phyloP scores from a whole-genome alignment of 345 rosid genomes.

The Abelmoschus esculentus region DNA sequence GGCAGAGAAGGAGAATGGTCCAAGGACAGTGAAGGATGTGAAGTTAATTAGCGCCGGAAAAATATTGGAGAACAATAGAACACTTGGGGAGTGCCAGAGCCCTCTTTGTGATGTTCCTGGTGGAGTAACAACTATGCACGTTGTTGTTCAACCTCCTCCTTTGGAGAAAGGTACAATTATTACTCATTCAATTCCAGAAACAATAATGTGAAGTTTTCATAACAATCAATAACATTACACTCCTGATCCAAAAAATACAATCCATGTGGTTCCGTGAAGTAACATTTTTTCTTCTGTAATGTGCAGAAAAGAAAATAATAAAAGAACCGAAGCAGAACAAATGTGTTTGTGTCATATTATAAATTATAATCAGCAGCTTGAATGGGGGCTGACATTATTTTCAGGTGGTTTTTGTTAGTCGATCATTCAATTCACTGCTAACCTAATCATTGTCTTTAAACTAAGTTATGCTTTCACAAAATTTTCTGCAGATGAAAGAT shows the following conservation, averaged over 20 bases:
- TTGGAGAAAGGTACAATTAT: constrained; percentile 52
- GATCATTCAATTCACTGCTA: neutral
- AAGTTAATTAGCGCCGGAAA: constrained; percentile 92
- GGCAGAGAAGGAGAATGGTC: constrained; percentile 78
- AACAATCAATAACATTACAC: neutral
- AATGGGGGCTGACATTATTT: constrained; percentile 16
- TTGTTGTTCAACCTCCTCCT: constrained; percentile 74
- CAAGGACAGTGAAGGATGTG: constrained; percentile 78
- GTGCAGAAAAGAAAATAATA: constrained; percentile 64
- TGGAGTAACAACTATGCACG: constrained; percentile 93
- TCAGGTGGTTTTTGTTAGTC: constrained; percentile 19
- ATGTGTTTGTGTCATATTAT: constrained; percentile 77
- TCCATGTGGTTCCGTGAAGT: neutral
- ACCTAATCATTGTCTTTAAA: neutral
- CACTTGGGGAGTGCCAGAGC: constrained; percentile 70
- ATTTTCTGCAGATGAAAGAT: constrained; percentile 14
- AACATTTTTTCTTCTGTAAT: constrained; percentile 16
- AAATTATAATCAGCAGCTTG: constrained; percentile 40
- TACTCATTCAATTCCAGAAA: neutral
- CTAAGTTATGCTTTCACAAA: neutral
- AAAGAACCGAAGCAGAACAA: constrained; percentile 58
- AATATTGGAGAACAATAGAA: constrained; percentile 79
- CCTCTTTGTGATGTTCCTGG: constrained; percentile 74
- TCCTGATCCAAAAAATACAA: neutral
- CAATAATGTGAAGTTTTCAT: neutral